Base-by-base conservation (phyloP, 192 early-diverging fungal species). In the Entomortierella lignicola region DNA sequence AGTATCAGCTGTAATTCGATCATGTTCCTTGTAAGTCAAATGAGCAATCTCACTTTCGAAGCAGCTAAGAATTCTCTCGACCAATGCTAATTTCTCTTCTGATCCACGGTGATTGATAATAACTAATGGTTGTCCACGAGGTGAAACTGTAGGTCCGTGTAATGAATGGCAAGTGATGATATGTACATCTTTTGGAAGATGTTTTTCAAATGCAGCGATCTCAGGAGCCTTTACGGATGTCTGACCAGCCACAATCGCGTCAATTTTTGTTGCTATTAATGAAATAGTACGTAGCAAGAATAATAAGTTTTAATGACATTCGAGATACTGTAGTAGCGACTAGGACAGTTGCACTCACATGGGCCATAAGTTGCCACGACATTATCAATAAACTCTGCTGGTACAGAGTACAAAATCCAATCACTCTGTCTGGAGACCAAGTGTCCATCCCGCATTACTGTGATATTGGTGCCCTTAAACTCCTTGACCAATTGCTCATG, bases 141-240 rank as follows among this genome's bases (percentile, higher is more conserved):
- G 88, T 42, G 90, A 83, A 52, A 98, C 93, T 42, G 89, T 91
- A 0, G 97, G 97, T 2, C 98, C 98, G 69, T 99, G 98, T 86
- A 99, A 89, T 5, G 95, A 97, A 77, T 99, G 98, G 57, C 93
- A 95, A 7, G 95, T 92, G 10, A 99, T 90, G 57, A 99, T 98
- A 71, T 96, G 89, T n/a, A 95, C 94, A 82, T 99, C 98, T 0
- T 66, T 42, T 1, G 98, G 97, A 21, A 99, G 66, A 73, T 95
- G 85, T 71, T 87, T 87, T 23, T 95, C 93, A 64, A 99, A 98
- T 4, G 97, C 97, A 7, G 58, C 77, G 61, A 99, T 94, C 82
- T 99, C 98, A 0, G 95, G 96, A 65, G 91, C 89, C 83, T 99
- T 99, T 20, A 99, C 95, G 4, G 97, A 98, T 29, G 97, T 98